Base-by-base conservation (phyloP, 305 asterid genomes). In the Ilex paraguariensis region DNA sequence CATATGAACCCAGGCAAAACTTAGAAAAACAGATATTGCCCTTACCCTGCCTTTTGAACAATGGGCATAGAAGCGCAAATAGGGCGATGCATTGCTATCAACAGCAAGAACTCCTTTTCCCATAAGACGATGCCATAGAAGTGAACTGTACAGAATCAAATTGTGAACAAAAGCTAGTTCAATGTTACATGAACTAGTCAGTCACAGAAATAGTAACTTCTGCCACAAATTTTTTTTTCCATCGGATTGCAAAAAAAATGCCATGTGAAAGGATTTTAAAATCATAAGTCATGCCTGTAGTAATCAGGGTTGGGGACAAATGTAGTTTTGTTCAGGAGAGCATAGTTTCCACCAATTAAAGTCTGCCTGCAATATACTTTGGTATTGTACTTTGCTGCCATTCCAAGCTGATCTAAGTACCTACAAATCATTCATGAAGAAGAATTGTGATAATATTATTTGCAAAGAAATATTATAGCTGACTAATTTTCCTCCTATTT, bases 401-500 rank as follows among this genome's bases (percentile, higher is more conserved):
- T 75, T 39, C 95, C 99, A 58, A 93, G 97, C 79, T 90, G 95
- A 83, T 93, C 99, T 54, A 90, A 77, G 72, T 93, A 90, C 99
- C 99, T 93, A 75, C 49, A 17, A 17, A 17, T 17, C 21, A 70
- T 64, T 67, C 55, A 3, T 46, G 51, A 46, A 6, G 13, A 9
- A 46, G 10, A 46, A 11, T 46, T 46, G 13, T 7, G 8, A 36
- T 4, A 36, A 36, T 36, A 36, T 36, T 36, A 36, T 36, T 4
- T 7, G 5, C 42, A 36, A 36, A 4, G 7, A 36, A 0, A 4
- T 4, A 36, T 36, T 8, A 36, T 36, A 36, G 42, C 42, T 8
- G 9, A 36, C 42, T 36, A 8, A 36, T 4, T 4, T 36, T 1
- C 28, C 42, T 36, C 42, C 42, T 36, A 5, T 36, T 36, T 36